Percentiles rank a stretch among this genome's conserved stretches.
Evolutionary conservation across 1,284 basidiomycete genomes (phyloP).

Genomic region (Apiotrichum sp.): DNA sequence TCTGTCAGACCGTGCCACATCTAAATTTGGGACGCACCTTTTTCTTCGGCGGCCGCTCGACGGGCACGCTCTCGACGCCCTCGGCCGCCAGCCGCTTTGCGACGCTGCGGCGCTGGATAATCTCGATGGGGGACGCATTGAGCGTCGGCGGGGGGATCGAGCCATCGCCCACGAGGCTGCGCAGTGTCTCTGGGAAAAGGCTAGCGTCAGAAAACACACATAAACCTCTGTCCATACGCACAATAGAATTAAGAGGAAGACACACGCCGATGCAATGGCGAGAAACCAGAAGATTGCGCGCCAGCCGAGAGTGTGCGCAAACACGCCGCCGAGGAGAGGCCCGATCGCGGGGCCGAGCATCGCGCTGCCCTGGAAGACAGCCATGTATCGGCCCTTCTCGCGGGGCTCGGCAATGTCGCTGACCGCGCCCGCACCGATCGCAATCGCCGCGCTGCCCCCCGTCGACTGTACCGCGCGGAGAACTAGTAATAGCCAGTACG

Average conservation of each 20-base stretch:
- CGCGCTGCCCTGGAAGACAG: slow-evolving; percentile 27
- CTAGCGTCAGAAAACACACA: slow-evolving; percentile 11
- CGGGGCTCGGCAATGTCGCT: slow-evolving; percentile 42
- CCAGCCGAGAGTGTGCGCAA: slow-evolving; percentile 16
- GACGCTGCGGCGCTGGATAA: slow-evolving; percentile 23
- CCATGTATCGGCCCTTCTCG: slow-evolving; percentile 42
- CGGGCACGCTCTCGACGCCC: slow-evolving; percentile 19
- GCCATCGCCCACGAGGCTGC: slow-evolving; percentile 44
- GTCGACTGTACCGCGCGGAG: slow-evolving; percentile 41
- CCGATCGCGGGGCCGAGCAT: slow-evolving; percentile 15
- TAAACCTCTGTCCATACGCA: slow-evolving; percentile 12
- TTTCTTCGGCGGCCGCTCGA: slow-evolving; percentile 30
- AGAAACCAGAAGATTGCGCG: slow-evolving; percentile 39
- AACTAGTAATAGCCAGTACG: slow-evolving; percentile 42
- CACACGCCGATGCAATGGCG: slow-evolving; percentile 7
- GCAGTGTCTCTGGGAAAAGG: slow-evolving; percentile 43
- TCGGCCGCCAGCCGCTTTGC: slow-evolving; percentile 17
- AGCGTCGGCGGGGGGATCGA: slow-evolving; percentile 41
- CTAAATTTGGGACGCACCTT: slow-evolving; percentile 16
- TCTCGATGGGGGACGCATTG: slow-evolving; percentile 27
- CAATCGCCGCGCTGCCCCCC: slow-evolving; percentile 42
- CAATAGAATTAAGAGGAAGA: slow-evolving; percentile 20
- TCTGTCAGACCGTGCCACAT: too few species aligned
- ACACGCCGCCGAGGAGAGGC: slow-evolving; percentile 32
- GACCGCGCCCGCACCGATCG: slow-evolving; percentile 42